Conservation (phyloP, 495 filamentous ascomycete genomes). For the Beverwykella pulmonaria region DNA sequence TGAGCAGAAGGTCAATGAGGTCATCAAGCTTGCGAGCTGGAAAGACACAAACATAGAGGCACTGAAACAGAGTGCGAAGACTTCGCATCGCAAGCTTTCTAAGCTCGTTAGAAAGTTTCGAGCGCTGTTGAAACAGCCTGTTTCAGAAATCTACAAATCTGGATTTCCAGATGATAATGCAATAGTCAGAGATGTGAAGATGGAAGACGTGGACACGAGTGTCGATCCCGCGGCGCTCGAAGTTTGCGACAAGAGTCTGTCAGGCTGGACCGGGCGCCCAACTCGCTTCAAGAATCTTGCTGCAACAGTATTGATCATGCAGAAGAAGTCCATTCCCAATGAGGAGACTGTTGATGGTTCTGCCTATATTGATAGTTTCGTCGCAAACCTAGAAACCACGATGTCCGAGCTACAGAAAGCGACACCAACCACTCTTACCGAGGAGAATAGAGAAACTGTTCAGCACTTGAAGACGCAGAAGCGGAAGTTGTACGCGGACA, state of each 20-base stretch:
- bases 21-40: constrained; percentile 88
- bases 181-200: not conserved
- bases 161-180: constrained; percentile 60
- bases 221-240: not conserved
- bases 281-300: constrained; percentile 69
- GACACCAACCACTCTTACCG: constrained; percentile 73
- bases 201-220: constrained; percentile 18
- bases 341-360: constrained; percentile 57
- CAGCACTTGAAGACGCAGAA: constrained; percentile 89
- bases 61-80: constrained; percentile 80
- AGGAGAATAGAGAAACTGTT: constrained; percentile 78
- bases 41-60: constrained; percentile 93
- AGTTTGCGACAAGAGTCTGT: constrained; percentile 41
- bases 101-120: constrained; percentile 89
- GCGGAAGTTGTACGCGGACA: constrained; percentile 86
- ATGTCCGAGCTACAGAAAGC: constrained; percentile 74
- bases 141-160: constrained; percentile 63
- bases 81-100: constrained; percentile 89
- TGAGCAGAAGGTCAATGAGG: constrained; percentile 85
- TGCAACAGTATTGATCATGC: constrained; percentile 67
- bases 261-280: constrained; percentile 63
- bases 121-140: constrained; percentile 69
- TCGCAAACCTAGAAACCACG: constrained; percentile 64
- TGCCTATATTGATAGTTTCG: constrained; percentile 66
- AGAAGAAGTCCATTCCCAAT: constrained; percentile 56